Base-by-base conservation (phyloP, 352 stramenopile species). In the Phytopythium ostracodes region DNA sequence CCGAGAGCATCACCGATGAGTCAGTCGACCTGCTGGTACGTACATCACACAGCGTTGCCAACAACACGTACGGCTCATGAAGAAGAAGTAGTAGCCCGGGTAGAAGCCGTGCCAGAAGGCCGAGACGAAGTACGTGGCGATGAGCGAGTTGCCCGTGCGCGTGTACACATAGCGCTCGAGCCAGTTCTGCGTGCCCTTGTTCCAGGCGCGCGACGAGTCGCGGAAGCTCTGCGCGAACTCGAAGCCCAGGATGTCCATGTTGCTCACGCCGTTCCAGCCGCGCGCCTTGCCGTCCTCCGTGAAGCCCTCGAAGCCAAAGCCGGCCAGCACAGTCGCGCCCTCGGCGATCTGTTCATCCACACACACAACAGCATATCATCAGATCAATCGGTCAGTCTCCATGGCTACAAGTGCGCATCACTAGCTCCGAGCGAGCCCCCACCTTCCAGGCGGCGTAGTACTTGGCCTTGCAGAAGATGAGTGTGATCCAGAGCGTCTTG, bases 71-170 rank as follows among this genome's bases (percentile, higher is more conserved):
- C 74, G 60, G 33, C 51, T 79, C 35, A 97, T 59, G 79, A 99
- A 99, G 73, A 98, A 98, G 14, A 98, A 67, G 75, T 98, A 99
- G 81, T 99, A 99, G 17, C 96, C 96, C 12, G 96, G 96, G 71
- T 99, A 99, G 65, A 99, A 99, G n/a, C 97, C 97, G 75, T 99
- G 97, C 97, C 97, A 99, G 56, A 99, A 87, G 0, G 96, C 96
- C 40, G 91, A 98, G 44, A 98, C 83, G 10, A 90, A 88, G 78
- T 99, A 99, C 24, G 96, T 98, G 12, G 88, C 91, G 29, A 97
- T 57, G 10, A 99, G 70, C 57, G 85, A 98, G 70, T 97, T 97
- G 63, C 79, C 79, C 2, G 92, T 98, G 47, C 97, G 91, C n/a
- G 94, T 92, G 81, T 99, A 99, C 20, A 98, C 96, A 75, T 99